Evolutionary conservation across 169 alveolate species (phyloP).

Genomic region (Cryptosporidium ryanae): DNA sequence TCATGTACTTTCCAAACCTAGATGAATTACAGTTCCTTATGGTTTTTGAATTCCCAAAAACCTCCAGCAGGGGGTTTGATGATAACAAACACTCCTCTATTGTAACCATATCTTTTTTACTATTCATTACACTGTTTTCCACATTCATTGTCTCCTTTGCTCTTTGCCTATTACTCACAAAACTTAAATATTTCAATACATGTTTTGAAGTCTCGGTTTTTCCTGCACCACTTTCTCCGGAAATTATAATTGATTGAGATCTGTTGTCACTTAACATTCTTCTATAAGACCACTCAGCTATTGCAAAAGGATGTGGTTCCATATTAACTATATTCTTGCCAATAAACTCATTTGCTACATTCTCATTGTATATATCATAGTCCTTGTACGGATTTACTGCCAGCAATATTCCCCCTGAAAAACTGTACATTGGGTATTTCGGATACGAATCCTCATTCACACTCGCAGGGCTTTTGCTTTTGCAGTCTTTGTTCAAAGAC

Average conservation of each 20-base stretch:
- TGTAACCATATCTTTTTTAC: not conserved
- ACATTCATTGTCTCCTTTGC: not conserved
- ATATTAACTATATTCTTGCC: constrained; percentile 50
- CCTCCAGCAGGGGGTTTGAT: constrained; percentile 96
- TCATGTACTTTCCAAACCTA: constrained; percentile 81
- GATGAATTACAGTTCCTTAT: constrained; percentile 96
- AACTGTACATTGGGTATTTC: constrained; percentile 58
- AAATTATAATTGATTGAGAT: constrained; percentile 94
- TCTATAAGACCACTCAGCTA: constrained; percentile 78
- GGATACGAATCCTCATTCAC: constrained; percentile 14
- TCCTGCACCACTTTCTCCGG: constrained; percentile 99
- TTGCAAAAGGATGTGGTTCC: constrained; percentile 79
- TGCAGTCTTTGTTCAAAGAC: constrained; percentile 37
- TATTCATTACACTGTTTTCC: not conserved
- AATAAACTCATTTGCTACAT: constrained; percentile 39
- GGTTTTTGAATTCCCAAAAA: constrained; percentile 99
- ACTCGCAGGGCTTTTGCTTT: not conserved
- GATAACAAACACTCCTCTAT: constrained; percentile 59
- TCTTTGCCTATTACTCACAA: constrained; percentile 58
- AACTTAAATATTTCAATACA: constrained; percentile 64
- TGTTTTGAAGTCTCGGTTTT: constrained; percentile 98
- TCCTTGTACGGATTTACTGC: constrained; percentile 67
- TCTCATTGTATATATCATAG: constrained; percentile 69
- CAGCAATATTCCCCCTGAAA: constrained; percentile 60
- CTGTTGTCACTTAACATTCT: constrained; percentile 73